Evolutionary conservation across 805 yeast species (phyloP), one percentile per base, ranked within the genome.

Genomic region (Nakazawaea wyomingensis): DNA sequence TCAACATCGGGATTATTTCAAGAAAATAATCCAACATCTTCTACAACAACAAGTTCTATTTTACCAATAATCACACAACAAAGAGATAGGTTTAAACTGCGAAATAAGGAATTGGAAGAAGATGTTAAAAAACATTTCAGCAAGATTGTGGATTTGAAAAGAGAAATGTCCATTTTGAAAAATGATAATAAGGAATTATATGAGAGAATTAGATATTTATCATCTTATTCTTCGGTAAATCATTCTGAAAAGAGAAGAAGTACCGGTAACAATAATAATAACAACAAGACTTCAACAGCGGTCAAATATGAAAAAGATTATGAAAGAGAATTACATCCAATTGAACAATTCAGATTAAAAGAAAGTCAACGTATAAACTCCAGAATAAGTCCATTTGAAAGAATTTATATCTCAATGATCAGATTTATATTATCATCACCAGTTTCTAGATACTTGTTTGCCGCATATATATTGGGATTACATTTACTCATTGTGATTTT

Each of bases 61-160:
- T 62, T 91, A 39, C 95, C 95, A 1, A 88, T 91, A 41, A 78
- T 93, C 22, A 89, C 96, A 11, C 90, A 91, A 56, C 99, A 91
- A 65, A 79, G 99, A 59, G 99, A 91, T 61, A 70, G 99, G 49
- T 89, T 90, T 69, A 80, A 95, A 54, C 74, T 77, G n/a, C 74
- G 88, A 43, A 87, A 84, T 54, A 76, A 75, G 45, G 96, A 87
- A 57, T 71, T 93, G 43, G 98, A 91, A 59, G 84, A 84, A 44
- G 95, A 88, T 53, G 54, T 82, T 30, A 80, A 85, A 58, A 76
- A 75, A 50, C 78, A 75, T 48, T 69, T 69, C 40, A 58, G 64
- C 17, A 68, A 71, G 31, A 69, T 82, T 21, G 71, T 67, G 30
- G 85, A 82, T 44, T 66, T 87, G 50, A 79, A 80, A 47, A 62